phyloP scores from a whole-genome alignment of 805 yeast species.

The Hyphopichia homilentoma region DNA sequence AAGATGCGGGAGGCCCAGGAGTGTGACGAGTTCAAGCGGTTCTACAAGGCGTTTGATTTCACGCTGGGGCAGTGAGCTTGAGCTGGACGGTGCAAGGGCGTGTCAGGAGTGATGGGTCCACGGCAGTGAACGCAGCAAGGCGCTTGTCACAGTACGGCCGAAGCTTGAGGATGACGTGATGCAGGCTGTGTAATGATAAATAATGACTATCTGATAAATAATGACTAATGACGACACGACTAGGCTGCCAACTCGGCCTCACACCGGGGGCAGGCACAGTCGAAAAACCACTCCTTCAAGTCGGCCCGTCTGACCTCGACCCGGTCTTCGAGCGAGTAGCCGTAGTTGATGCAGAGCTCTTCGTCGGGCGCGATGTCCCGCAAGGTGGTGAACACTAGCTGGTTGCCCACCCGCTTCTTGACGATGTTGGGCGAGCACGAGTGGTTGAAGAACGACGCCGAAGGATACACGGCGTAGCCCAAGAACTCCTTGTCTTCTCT shows the following conservation, averaged over 20 bases:
- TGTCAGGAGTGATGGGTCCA: no score
- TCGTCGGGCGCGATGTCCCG: conserved; percentile 39
- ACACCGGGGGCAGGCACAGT: conserved; percentile 52
- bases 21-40: conserved; percentile 56
- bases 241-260: conserved; percentile 17
- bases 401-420: conserved; percentile 39
- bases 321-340: conserved; percentile 43
- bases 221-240: no score
- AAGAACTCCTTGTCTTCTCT: conserved; percentile 50
- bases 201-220: no score
- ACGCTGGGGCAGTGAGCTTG: no score
- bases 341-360: conserved; percentile 60
- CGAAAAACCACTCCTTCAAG: conserved; percentile 56
- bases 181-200: not conserved
- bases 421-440: conserved; percentile 56
- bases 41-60: conserved; percentile 54
- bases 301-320: conserved; percentile 38
- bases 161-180: not conserved
- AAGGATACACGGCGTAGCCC: conserved; percentile 59
- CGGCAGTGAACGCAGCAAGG: no score
- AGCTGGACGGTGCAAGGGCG: no score
- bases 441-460: conserved; percentile 67
- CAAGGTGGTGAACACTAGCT: conserved; percentile 41
- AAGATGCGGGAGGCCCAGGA: conserved; percentile 60
- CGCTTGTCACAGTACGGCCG: no score